Evolutionary conservation across 140 eudicot species (phyloP).

Genomic region (Oenanthe javanica): DNA sequence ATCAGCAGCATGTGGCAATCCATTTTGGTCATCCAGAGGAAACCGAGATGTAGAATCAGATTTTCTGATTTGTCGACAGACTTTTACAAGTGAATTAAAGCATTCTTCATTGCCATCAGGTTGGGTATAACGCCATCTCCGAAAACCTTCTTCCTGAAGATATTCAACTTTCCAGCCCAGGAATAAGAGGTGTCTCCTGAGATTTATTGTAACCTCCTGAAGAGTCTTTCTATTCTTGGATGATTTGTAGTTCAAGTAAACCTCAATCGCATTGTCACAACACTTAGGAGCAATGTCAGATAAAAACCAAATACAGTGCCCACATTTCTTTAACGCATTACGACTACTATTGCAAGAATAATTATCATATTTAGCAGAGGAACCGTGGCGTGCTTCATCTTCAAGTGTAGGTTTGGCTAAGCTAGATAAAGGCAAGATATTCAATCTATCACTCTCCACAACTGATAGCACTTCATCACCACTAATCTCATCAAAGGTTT

Average conservation of each 20-base stretch:
- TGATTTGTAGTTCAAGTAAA: not conserved
- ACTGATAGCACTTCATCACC: slow-evolving; percentile 5
- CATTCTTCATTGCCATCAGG: slow-evolving; percentile 29
- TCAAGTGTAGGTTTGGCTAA: slow-evolving; percentile 1
- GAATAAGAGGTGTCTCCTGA: slow-evolving; percentile 47
- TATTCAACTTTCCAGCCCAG: slow-evolving; percentile 65
- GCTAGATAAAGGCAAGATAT: not conserved
- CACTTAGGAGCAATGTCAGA: slow-evolving; percentile 8
- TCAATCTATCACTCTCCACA: not conserved
- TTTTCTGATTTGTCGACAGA: slow-evolving; percentile 22
- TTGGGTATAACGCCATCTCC: slow-evolving; percentile 41
- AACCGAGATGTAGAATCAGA: slow-evolving; percentile 1
- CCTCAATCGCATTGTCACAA: slow-evolving; percentile 27
- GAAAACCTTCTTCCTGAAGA: slow-evolving; percentile 2
- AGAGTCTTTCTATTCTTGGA: not conserved
- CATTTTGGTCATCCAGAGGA: not conserved
- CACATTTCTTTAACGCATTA: not conserved
- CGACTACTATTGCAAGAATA: not conserved
- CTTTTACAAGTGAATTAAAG: slow-evolving; percentile 31
- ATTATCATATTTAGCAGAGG: slow-evolving; percentile 8
- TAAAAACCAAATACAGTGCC: not conserved
- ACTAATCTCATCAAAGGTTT: slow-evolving; percentile 16
- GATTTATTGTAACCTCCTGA: not conserved
- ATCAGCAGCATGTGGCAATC: not conserved
- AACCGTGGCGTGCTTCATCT: slow-evolving; percentile 5